Conservation (phyloP, 352 stramenopile genomes). For the Phytophthora capsici region DNA sequence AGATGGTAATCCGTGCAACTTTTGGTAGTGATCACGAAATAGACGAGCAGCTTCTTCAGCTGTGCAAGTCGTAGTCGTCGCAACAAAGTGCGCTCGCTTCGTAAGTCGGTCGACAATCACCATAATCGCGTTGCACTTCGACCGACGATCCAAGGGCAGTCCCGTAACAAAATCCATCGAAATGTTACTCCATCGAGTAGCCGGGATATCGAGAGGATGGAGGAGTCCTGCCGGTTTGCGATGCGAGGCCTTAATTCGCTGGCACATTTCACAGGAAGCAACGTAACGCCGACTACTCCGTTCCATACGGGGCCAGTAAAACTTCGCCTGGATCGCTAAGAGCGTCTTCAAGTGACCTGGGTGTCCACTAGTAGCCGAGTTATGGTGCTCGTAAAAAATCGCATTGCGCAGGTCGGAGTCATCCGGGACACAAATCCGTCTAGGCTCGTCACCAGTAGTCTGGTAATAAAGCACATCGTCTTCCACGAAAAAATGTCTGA, state of each 20-base stretch:
- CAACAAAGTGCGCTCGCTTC: neutral
- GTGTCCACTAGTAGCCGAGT: neutral
- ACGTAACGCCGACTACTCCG: neutral
- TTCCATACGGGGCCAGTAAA: conserved; percentile 1
- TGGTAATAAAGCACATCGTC: too few relatives aligned
- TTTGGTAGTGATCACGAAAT: conserved; percentile 5
- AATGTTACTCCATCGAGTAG: neutral
- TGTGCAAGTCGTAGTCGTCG: neutral
- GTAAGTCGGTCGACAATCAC: too few relatives aligned
- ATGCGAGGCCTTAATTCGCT: conserved; percentile 1
- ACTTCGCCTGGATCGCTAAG: neutral
- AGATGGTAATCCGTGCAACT: neutral
- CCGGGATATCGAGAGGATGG: neutral
- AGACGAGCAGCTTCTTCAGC: neutral
- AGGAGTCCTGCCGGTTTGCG: neutral
- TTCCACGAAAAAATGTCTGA: too few relatives aligned
- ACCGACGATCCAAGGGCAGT: too few relatives aligned
- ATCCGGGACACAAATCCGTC: neutral
- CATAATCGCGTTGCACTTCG: too few relatives aligned
- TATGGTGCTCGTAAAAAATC: neutral
- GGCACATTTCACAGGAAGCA: neutral
- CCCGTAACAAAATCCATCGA: neutral
- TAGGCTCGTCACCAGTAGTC: too few relatives aligned
- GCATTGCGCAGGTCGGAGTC: neutral
- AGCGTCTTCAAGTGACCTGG: neutral